Percentiles rank a stretch among this genome's conserved stretches.
phyloP scores from a whole-genome alignment of 768 basidiomycete species.

The Lactifluus rugatus region DNA sequence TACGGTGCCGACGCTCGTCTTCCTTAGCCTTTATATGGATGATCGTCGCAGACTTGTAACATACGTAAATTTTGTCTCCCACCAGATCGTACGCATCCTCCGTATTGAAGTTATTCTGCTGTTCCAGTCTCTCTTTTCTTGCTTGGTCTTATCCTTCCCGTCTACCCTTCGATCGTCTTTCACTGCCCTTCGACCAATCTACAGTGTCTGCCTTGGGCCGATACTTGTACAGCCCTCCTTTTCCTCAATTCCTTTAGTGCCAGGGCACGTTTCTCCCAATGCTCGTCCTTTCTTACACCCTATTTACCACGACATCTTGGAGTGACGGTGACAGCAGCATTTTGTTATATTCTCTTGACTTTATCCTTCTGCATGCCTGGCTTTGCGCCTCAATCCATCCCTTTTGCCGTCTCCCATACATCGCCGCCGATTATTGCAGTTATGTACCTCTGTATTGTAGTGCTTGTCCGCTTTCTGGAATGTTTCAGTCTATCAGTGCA shows the following conservation, averaged over 20 bases:
- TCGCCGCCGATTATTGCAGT: slow-evolving; percentile 20
- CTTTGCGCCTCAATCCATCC: neutral
- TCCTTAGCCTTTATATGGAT: slow-evolving; percentile 14
- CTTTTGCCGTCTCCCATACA: slow-evolving; percentile 16
- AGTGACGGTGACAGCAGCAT: slow-evolving; percentile 13
- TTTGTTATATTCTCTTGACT: slow-evolving; percentile 1
- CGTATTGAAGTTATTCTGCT: slow-evolving; percentile 16
- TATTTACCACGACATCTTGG: slow-evolving; percentile 20
- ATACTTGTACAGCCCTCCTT: neutral
- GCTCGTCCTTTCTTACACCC: slow-evolving; percentile 20
- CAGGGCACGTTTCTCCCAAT: slow-evolving; percentile 4
- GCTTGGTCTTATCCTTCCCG: neutral
- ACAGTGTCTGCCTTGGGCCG: neutral
- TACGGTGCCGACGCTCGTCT: neutral
- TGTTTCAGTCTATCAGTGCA: slow-evolving; percentile 10
- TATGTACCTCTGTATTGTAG: slow-evolving; percentile 30
- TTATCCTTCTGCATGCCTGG: slow-evolving; percentile 17
- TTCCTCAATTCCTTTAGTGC: neutral
- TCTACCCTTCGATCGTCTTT: neutral
- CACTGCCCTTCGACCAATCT: neutral
- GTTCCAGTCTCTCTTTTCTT: slow-evolving; percentile 2
- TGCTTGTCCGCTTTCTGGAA: slow-evolving; percentile 18
- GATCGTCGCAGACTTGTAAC: slow-evolving; percentile 14
- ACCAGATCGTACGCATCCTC: slow-evolving; percentile 10
- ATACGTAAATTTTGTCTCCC: slow-evolving; percentile 12